Evolutionary conservation across 192 early-diverging fungal species (phyloP), one percentile per base, ranked within the genome.

Genomic region (Mortierella hygrophila): DNA sequence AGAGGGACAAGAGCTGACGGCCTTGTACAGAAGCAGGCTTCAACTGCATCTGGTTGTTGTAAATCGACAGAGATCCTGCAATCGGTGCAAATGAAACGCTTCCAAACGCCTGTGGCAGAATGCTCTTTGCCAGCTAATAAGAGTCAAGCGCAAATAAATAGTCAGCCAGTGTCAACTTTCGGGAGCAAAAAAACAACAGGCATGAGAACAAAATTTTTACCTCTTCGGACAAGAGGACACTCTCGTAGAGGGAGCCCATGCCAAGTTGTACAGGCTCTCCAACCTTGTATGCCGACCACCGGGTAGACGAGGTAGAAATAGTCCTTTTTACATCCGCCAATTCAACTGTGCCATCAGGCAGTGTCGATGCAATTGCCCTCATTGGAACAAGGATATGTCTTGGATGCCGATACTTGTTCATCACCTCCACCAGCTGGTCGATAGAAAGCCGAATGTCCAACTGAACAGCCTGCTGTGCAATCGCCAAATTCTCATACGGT

Each of bases 361-460:
- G 32, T 2, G 52, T 86, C 2, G 75, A 68, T 3, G 46, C 40
- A 29, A 79, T 81, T 32, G 44, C 82, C 26, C 74, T 47, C 26
- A 16, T 16, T 2, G 82, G 82, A 16, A 90, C 76, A n/a, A 90
- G 72, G 60, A 90, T 78, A 13, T 88, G 80, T 75, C 81, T 79
- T n/a, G 86, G 77, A 15, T 88, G 78, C 9, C 71, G 54, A 37
- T 80, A 54, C 54, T 80, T 74, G 57, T 55, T 76, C 72, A 90
- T 78, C 29, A 90, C 77, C 6, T 88, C 77, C 6, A 74, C 80
- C 18, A 86, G 41, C 47, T 90, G 79, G 60, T 88, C 77, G 1
- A 88, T 63, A 37, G 86, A 82, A 10, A 90, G 70, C 32, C 89
- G 77, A 32, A 83, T 87, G 65, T 90, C 86, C 13, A 90, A 46